Percentiles rank a stretch among this genome's conserved stretches.
These are phyloP conservation scores for Stemphylium beticola DNA, from an alignment of 2,329 filamentous ascomycete genomes.

Conservation along the genomic window DNA sequence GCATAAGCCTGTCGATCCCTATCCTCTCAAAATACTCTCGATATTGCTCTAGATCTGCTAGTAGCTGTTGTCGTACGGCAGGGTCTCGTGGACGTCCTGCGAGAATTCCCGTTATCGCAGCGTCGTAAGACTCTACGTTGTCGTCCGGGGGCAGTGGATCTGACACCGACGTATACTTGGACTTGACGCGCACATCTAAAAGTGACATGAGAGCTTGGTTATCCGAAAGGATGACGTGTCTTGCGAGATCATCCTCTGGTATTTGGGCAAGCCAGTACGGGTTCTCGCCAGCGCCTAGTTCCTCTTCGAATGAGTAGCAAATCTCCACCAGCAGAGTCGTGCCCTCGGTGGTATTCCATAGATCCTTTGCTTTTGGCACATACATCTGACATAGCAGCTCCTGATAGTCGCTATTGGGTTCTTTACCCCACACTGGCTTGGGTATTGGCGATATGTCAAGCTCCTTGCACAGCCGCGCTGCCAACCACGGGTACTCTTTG, in stretches of 20 bases:
- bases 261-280: constrained; percentile 43
- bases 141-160: constrained; percentile 79
- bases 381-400: constrained; percentile 78
- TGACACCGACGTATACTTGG: constrained; percentile 65
- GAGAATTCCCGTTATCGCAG: background rate
- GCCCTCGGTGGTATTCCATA: constrained; percentile 83
- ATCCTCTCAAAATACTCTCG: constrained; percentile 38
- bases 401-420: constrained; percentile 68
- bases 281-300: constrained; percentile 29
- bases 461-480: constrained; percentile 78
- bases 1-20: constrained; percentile 28
- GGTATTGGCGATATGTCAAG: constrained; percentile 78
- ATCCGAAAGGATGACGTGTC: constrained; percentile 81
- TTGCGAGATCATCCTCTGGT: constrained; percentile 61
- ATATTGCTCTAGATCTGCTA: constrained; percentile 33
- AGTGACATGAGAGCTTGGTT: constrained; percentile 72
- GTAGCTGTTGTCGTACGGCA: constrained; percentile 24
- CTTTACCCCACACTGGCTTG: constrained; percentile 80
- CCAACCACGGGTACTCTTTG: constrained; percentile 80
- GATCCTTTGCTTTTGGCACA: constrained; percentile 74
- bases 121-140: constrained; percentile 36
- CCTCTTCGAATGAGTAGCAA: constrained; percentile 58
- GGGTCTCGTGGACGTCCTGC: constrained; percentile 2
- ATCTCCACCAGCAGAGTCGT: constrained; percentile 72
- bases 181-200: constrained; percentile 69